phyloP scores from a whole-genome alignment of 2,329 filamentous ascomycete species.

The Ophiostoma himal-ulmi region DNA sequence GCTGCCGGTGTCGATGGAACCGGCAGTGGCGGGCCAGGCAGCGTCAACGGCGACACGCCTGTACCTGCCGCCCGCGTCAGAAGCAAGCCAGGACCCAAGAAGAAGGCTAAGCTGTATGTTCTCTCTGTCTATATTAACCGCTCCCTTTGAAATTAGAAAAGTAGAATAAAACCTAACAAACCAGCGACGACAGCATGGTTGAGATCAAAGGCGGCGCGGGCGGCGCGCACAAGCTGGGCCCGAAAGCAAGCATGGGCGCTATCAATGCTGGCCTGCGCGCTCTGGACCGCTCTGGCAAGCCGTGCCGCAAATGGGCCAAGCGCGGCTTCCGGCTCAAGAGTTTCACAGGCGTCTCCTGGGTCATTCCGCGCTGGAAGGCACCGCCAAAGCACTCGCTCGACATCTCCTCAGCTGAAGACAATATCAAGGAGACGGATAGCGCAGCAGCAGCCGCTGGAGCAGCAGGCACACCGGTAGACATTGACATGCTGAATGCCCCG shows the following conservation, averaged over 20 bases:
- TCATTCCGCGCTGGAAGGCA: constrained; percentile 75
- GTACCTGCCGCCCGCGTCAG: constrained; percentile 54
- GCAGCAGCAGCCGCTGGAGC: constrained; percentile 33
- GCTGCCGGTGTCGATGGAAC: constrained; percentile 51
- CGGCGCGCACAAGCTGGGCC: constrained; percentile 75
- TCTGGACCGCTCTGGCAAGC: constrained; percentile 84
- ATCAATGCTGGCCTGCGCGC: constrained; percentile 96
- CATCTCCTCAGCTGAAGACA: constrained; percentile 36
- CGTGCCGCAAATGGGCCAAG: constrained; percentile 85
- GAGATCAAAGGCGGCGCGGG: constrained; percentile 49
- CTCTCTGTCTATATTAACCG: background rate
- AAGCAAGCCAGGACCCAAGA: constrained; percentile 91
- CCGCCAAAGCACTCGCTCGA: constrained; percentile 51
- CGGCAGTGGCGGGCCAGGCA: constrained; percentile 30
- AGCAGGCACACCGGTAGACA: constrained; percentile 42
- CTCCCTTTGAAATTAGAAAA: background rate
- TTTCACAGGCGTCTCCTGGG: constrained; percentile 84
- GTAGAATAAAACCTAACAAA: background rate
- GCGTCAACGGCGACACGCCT: constrained; percentile 46
- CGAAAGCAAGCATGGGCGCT: constrained; percentile 92
- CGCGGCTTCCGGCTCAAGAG: constrained; percentile 80
- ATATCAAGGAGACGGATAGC: constrained; percentile 60
- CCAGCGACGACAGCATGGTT: constrained; percentile 57
- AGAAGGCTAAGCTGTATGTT: constrained; percentile 85
- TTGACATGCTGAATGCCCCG: constrained; percentile 49